phyloP scores from a whole-genome alignment of 2,329 filamentous ascomycete species.

The Spiromastix sp. region DNA sequence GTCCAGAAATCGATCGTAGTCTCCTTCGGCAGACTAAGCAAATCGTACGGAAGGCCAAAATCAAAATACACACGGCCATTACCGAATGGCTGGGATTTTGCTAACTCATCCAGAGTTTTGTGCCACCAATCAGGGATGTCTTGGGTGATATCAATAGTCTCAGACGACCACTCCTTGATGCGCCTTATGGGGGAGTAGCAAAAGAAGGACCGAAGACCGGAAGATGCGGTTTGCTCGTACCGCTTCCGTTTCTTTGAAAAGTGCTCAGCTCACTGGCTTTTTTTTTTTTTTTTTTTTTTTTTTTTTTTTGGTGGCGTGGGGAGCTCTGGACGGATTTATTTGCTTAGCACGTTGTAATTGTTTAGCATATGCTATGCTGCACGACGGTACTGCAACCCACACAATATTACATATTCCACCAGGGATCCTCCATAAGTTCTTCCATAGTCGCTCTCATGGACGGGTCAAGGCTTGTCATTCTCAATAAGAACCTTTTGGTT shows the following conservation, averaged over 20 bases:
- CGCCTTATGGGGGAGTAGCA: slow-evolving; percentile 15
- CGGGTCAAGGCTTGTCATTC: slow-evolving; percentile 22
- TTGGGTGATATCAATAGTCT: slow-evolving; percentile 9
- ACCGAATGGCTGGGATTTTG: slow-evolving; percentile 13
- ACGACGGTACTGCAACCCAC: too few species aligned
- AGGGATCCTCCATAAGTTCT: too few species aligned
- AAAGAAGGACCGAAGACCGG: slow-evolving; percentile 22
- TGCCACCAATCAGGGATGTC: slow-evolving; percentile 17
- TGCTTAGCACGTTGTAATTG: too few species aligned
- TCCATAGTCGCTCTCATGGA: slow-evolving; percentile 19
- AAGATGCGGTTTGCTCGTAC: slow-evolving; percentile 17
- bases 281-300: too few species aligned
- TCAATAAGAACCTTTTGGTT: slow-evolving; percentile 20
- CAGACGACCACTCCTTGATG: slow-evolving; percentile 16
- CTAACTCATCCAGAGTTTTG: slow-evolving; percentile 14
- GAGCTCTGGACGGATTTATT: too few species aligned
- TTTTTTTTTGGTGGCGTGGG: too few species aligned
- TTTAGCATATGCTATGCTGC: too few species aligned
- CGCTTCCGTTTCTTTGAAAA: slow-evolving; percentile 7
- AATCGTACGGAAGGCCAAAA: slow-evolving; percentile 21
- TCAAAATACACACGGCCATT: slow-evolving; percentile 19
- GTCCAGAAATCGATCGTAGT: slow-evolving; percentile 14
- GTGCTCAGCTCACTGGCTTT: too few species aligned
- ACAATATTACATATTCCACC: too few species aligned
- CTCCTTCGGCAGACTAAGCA: slow-evolving; percentile 17